Percentiles rank a stretch among this genome's conserved stretches.
Evolutionary conservation across 768 basidiomycete species (phyloP).

Genomic region (Floccularia luteovirens): DNA sequence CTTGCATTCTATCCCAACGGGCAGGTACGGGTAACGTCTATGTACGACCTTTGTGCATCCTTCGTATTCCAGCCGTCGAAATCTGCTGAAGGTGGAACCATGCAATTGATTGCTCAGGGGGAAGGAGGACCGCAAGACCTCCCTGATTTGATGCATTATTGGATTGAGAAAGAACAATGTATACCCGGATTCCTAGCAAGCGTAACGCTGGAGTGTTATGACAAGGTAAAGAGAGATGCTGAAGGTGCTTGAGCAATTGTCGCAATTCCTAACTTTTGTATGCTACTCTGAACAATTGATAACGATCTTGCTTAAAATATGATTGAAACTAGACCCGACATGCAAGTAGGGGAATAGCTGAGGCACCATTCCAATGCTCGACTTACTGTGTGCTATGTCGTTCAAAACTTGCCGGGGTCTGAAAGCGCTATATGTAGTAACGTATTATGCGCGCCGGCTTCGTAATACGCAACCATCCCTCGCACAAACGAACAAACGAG

Average conservation of each 20-base stretch:
- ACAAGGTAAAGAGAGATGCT: conserved; percentile 48
- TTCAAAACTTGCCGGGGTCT: too few relatives aligned
- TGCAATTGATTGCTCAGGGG: conserved; percentile 71
- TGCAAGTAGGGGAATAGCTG: too few relatives aligned
- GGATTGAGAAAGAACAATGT: conserved; percentile 82
- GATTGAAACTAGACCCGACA: too few relatives aligned
- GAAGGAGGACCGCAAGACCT: conserved; percentile 72
- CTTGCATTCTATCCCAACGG: conserved; percentile 90
- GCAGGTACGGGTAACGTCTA: conserved; percentile 82
- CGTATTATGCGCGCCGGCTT: too few relatives aligned
- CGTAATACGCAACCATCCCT: too few relatives aligned
- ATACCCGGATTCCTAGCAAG: conserved; percentile 87
- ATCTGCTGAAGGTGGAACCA: conserved; percentile 30
- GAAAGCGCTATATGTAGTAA: too few relatives aligned
- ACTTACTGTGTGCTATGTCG: too few relatives aligned
- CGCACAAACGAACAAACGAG: too few relatives aligned
- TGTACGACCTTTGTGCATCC: conserved; percentile 80
- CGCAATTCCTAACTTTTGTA: too few relatives aligned
- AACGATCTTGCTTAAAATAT: too few relatives aligned
- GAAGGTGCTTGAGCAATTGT: conserved; percentile 4
- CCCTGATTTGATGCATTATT: conserved; percentile 71
- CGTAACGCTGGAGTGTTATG: conserved; percentile 83
- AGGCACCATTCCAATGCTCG: too few relatives aligned
- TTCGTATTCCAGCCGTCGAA: conserved; percentile 76
- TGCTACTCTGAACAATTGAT: too few relatives aligned